These are phyloP conservation scores for Acacia crassicarpa DNA, from an alignment of 306 rosid species.

Conservation along the genomic window DNA sequence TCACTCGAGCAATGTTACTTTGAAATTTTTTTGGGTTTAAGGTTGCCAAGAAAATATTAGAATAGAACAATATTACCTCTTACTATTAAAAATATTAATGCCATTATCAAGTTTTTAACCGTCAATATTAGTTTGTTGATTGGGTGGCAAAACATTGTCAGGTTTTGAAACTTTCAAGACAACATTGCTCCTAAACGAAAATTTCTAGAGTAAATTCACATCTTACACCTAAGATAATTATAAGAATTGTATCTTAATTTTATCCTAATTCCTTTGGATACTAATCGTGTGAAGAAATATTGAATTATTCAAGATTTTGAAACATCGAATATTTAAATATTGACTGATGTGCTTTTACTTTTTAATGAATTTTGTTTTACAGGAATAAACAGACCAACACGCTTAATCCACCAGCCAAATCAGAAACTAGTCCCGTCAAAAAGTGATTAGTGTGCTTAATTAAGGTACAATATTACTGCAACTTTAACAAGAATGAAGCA, in stretches of 20 bases:
- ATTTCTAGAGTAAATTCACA: no score
- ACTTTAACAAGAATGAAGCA: conserved; percentile 9
- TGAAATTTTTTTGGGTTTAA: no score
- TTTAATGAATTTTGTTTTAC: neutral
- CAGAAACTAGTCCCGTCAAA: neutral
- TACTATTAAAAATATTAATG: no score
- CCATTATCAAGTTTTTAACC: no score
- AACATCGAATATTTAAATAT: neutral
- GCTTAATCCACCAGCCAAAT: neutral
- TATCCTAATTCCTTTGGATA: neutral
- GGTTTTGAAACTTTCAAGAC: no score
- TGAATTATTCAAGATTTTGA: neutral
- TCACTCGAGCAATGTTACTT: no score
- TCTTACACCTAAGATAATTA: no score
- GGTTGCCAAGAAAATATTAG: no score
- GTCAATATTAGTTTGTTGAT: no score
- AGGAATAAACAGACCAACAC: neutral
- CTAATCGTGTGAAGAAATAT: neutral
- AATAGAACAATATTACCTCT: no score
- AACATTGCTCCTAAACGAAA: no score
- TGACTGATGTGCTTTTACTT: neutral
- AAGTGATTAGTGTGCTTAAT: neutral
- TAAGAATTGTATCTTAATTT: neutral
- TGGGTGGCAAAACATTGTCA: no score
- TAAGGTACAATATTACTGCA: neutral